Evolutionary conservation across 768 basidiomycete species (phyloP).

Genomic region (Boletus sp.): DNA sequence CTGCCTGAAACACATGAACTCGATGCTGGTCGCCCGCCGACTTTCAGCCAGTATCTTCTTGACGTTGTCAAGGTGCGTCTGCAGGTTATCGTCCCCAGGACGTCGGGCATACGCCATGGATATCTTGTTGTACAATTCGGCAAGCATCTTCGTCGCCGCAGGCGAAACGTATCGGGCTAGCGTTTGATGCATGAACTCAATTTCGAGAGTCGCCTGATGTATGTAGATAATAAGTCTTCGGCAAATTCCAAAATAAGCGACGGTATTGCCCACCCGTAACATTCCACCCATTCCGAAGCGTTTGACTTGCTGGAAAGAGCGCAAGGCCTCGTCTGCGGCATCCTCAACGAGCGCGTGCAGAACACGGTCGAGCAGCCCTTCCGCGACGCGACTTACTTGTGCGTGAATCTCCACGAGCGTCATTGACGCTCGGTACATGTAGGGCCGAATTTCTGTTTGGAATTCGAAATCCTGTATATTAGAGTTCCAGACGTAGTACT

Average conservation of each 20-base stretch:
- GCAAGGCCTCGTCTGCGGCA: constrained; percentile 77
- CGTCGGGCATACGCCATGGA: constrained; percentile 88
- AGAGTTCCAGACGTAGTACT: constrained; percentile 13
- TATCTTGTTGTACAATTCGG: constrained; percentile 91
- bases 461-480: not conserved
- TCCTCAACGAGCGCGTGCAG: constrained; percentile 79
- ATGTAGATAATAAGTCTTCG: not conserved
- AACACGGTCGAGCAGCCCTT: constrained; percentile 76
- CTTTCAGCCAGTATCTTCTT: constrained; percentile 89
- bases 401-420: constrained; percentile 90
- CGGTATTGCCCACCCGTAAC: constrained; percentile 67
- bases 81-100: constrained; percentile 82
- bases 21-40: constrained; percentile 85
- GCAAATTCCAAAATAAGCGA: not conserved
- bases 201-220: constrained; percentile 89
- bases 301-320: constrained; percentile 83
- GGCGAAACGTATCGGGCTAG: constrained; percentile 84
- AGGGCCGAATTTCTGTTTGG: constrained; percentile 81
- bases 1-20: constrained; percentile 90
- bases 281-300: constrained; percentile 98
- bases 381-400: constrained; percentile 79
- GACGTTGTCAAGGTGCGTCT: constrained; percentile 83
- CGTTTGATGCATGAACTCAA: constrained; percentile 98
- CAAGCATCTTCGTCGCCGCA: constrained; percentile 76
- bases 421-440: constrained; percentile 88